A percentile compares a stretch with the other conserved stretches of the same genome.
Conservation (phyloP, 2,329 filamentous ascomycete species). For the Trichoderma sp. region DNA sequence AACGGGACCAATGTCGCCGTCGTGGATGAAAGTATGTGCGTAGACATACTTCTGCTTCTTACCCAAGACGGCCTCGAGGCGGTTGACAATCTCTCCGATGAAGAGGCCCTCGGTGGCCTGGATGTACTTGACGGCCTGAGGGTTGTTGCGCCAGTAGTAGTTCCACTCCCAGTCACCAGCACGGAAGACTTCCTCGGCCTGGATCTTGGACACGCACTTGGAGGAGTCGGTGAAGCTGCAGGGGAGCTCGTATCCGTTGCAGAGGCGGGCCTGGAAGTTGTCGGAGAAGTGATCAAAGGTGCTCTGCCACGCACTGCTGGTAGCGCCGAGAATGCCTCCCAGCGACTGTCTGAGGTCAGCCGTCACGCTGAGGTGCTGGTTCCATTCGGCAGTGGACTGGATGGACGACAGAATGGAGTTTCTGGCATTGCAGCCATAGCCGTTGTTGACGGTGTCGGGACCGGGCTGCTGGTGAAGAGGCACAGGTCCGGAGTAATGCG, state of each 20-base stretch:
- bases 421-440: background rate
- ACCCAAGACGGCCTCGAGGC: background rate
- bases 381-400: slow-evolving; percentile 1
- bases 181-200: slow-evolving; percentile 13
- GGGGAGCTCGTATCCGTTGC: slow-evolving; percentile 10
- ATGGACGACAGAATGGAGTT: background rate
- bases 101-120: slow-evolving; percentile 9
- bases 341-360: background rate
- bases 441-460: slow-evolving; percentile 4
- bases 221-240: slow-evolving; percentile 9
- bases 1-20: slow-evolving; percentile 1
- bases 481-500: background rate
- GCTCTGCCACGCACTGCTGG: slow-evolving; percentile 3
- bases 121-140: background rate
- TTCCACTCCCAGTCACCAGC: slow-evolving; percentile 16
- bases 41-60: slow-evolving; percentile 6
- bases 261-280: slow-evolving; percentile 13
- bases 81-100: slow-evolving; percentile 3
- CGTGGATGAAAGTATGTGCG: slow-evolving; percentile 10
- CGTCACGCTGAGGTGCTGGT: slow-evolving; percentile 8
- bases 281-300: slow-evolving; percentile 17
- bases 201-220: background rate
- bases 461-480: slow-evolving; percentile 11
- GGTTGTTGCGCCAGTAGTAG: slow-evolving; percentile 14
- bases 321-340: slow-evolving; percentile 3